A percentile compares a stretch with the other conserved stretches of the same genome.
These are phyloP conservation scores for Ophiosphaerella korrae DNA, from an alignment of 2,329 filamentous ascomycete genomes.

Conservation along the genomic window DNA sequence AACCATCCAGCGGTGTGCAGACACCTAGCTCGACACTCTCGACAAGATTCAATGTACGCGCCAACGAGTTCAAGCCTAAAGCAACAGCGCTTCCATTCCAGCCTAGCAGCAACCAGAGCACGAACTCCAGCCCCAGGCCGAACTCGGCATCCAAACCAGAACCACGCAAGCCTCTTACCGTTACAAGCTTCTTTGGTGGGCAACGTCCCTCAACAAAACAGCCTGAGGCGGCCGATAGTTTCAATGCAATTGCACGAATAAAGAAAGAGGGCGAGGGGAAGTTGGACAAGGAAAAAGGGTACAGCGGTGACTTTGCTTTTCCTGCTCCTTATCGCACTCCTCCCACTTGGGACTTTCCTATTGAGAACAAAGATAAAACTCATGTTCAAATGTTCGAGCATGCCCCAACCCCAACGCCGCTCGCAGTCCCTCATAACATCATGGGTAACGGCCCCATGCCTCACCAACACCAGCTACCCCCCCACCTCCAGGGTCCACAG, in stretches of 20 bases:
- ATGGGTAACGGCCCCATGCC: constrained; percentile 69
- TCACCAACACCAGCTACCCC: constrained; percentile 83
- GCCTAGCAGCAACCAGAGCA: constrained; percentile 66
- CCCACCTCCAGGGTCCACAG: constrained; percentile 76
- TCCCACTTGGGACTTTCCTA: constrained; percentile 79
- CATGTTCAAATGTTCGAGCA: constrained; percentile 83
- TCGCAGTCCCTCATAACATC: constrained; percentile 68
- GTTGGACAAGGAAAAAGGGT: constrained; percentile 53
- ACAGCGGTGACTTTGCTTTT: constrained; percentile 82
- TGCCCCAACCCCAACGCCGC: constrained; percentile 59
- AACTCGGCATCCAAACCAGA: constrained; percentile 42
- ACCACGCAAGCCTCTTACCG: constrained; percentile 40
- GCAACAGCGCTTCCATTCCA: constrained; percentile 81
- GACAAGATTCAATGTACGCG: constrained; percentile 65
- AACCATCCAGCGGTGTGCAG: constrained; percentile 55
- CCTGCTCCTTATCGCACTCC: constrained; percentile 82
- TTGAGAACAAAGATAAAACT: constrained; percentile 74
- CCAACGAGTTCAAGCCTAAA: constrained; percentile 82
- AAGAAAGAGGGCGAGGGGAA: constrained; percentile 64
- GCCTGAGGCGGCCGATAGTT: constrained; percentile 59
- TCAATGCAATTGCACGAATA: constrained; percentile 71
- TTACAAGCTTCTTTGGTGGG: constrained; percentile 64
- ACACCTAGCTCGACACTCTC: constrained; percentile 60
- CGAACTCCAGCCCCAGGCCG: constrained; percentile 73
- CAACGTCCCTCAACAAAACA: constrained; percentile 68